Base-by-base conservation (phyloP, 2,329 filamentous ascomycete species). In the Aureobasidium sp. region DNA sequence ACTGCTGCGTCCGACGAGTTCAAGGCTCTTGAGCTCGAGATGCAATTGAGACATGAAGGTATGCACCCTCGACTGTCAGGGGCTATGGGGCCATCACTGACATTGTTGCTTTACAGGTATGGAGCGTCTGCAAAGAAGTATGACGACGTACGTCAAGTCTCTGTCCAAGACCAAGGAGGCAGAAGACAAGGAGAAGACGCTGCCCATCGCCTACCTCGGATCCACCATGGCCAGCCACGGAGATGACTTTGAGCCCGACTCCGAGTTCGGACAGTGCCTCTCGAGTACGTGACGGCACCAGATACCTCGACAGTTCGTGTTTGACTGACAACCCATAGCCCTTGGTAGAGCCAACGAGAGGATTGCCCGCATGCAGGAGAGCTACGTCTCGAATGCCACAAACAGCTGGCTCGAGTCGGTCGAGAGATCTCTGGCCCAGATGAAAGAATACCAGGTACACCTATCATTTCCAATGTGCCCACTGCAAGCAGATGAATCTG, bases 371-470 rank as follows among this genome's bases (percentile, higher is more conserved):
- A 83, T 91, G 61, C 93, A 97, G 75, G 93, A 96, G 72, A 85
- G 81, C 27, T 96, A 93, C 70, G 85, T 91, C 49, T 81, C 84
- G 37, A 84, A 89, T 69, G 88, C 91, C 65, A 95, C 89, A 17
- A 82, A 85, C 37, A 88, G 84, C 72, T 97, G 93, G 93, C 81
- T 96, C 62, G 91, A 97, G 73, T 91, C 89, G n/a, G 79, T 96
- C 24, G 93, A 97, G 74, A 82, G 91, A 67, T 95, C 89, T 29
- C 76, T 96, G 58, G 87, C 90, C 39, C 94, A 96, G 82, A 93
- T 97, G 90, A 97, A 96, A 74, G 94, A 97, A 71, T 97, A 96
- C 70, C 91, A 97, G 82, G 89, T 93, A 81, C 60, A 82, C 73
- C 22, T 50, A 11, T 14, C 40, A 12, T 19, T 31, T 19, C n/a